A percentile compares a stretch with the other conserved stretches of the same genome.
phyloP scores from a whole-genome alignment of 2,329 filamentous ascomycete species.

The Tolypocladium ovalisporum region DNA sequence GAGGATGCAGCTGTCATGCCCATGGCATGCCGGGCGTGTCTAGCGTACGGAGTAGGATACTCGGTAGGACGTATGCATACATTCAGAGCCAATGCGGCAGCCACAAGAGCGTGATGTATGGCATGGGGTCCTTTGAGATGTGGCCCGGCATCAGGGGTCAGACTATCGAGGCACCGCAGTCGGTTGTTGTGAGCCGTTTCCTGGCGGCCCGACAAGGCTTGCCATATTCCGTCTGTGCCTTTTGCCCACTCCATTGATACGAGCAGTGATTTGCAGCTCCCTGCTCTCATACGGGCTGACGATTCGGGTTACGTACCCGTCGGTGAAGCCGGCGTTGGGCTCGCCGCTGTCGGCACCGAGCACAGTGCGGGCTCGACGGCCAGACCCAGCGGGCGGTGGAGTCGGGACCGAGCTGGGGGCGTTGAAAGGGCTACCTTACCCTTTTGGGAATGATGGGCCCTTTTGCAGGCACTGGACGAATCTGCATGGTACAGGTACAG shows the following conservation, averaged over 20 bases:
- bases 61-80: too few species aligned
- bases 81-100: not conserved
- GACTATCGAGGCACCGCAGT: too few species aligned
- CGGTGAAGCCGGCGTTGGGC: not conserved
- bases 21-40: not conserved
- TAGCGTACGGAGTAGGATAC: not conserved
- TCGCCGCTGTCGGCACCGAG: not conserved
- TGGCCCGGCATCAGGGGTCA: too few species aligned
- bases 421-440: not conserved
- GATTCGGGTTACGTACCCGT: not conserved
- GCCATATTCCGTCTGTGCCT: too few species aligned
- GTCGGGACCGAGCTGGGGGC: not conserved
- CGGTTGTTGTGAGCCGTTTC: too few species aligned
- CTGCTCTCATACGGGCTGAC: too few species aligned
- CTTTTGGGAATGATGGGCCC: not conserved
- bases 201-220: too few species aligned
- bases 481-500: not conserved
- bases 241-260: too few species aligned
- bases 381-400: not conserved
- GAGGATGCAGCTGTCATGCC: not conserved
- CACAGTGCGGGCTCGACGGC: not conserved
- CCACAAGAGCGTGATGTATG: not conserved
- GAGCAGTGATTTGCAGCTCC: too few species aligned
- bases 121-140: not conserved
- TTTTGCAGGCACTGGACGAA: too few species aligned